These are phyloP conservation scores for Phaeosphaeria sp. DNA, from an alignment of 2,329 filamentous ascomycete species.

Conservation along the genomic window DNA sequence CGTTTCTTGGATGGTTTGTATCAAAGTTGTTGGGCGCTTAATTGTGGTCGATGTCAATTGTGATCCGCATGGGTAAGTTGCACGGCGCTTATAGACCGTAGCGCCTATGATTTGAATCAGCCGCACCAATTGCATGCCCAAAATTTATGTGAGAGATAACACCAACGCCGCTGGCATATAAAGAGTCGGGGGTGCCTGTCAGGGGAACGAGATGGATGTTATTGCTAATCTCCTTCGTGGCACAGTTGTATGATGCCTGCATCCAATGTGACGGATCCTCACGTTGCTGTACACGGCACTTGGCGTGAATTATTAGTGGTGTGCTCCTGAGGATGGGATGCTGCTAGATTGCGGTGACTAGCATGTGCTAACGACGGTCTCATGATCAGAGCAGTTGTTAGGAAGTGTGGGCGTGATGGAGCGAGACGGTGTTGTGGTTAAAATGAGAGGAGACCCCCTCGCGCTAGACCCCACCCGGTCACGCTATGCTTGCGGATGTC, in stretches of 20 bases:
- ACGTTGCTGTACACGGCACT: not conserved
- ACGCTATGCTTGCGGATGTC: not conserved
- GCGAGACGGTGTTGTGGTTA: not conserved
- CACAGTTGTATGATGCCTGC: constrained; percentile 1
- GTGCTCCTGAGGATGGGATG: not conserved
- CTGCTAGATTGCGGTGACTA: not conserved
- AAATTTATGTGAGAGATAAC: not conserved
- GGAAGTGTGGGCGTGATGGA: not conserved
- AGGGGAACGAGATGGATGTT: not conserved
- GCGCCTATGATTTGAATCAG: not conserved
- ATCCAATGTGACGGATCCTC: not conserved
- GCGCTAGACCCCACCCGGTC: constrained; percentile 8
- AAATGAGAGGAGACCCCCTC: not conserved
- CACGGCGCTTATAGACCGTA: not conserved
- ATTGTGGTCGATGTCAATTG: not conserved
- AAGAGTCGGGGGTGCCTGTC: not conserved
- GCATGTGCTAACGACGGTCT: not conserved
- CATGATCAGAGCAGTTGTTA: not conserved
- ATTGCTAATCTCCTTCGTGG: constrained; percentile 4
- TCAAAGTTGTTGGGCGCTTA: not conserved
- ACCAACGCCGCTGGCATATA: not conserved
- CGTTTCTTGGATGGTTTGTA: not conserved
- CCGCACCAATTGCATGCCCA: not conserved
- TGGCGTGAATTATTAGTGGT: no score
- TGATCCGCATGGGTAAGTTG: constrained; percentile 2